Percentiles rank a stretch among this genome's conserved stretches.
phyloP scores from a whole-genome alignment of 176 grass and related monocot species.

The Aechmea fasciata region DNA sequence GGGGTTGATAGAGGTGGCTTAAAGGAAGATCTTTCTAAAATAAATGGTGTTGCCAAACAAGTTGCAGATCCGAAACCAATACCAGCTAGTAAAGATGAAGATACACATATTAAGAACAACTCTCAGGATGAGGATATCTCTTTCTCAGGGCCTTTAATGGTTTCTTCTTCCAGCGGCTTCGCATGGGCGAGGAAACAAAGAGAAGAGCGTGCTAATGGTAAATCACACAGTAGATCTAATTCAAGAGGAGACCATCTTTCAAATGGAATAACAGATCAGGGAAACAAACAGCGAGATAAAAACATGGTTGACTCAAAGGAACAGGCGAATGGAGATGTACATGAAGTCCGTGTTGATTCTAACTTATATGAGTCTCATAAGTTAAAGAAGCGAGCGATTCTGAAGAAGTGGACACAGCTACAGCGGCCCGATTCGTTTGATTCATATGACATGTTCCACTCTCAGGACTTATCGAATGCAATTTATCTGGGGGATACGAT shows the following conservation, averaged over 20 bases:
- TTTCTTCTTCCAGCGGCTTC: slow-evolving; percentile 74
- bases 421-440: slow-evolving; percentile 80
- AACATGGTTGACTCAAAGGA: slow-evolving; percentile 29
- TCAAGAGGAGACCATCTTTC: slow-evolving; percentile 36
- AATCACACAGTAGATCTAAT: slow-evolving; percentile 41
- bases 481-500: slow-evolving; percentile 33
- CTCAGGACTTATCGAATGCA: slow-evolving; percentile 46
- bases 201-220: slow-evolving; percentile 33
- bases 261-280: slow-evolving; percentile 13
- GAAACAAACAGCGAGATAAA: slow-evolving; percentile 25
- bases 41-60: slow-evolving; percentile 43
- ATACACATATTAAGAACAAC: slow-evolving; percentile 36
- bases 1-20: slow-evolving; percentile 26
- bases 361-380: slow-evolving; percentile 31
- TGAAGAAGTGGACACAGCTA: slow-evolving; percentile 79
- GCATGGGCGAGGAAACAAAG: slow-evolving; percentile 64
- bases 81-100: slow-evolving; percentile 26
- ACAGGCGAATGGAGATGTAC: slow-evolving; percentile 25
- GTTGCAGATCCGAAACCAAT: slow-evolving; percentile 43
- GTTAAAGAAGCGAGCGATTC: slow-evolving; percentile 35
- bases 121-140: slow-evolving; percentile 33
- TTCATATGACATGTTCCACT: slow-evolving; percentile 39
- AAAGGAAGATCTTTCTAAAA: slow-evolving; percentile 29
- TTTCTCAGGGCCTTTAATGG: slow-evolving; percentile 67
- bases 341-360: slow-evolving; percentile 16